Evolutionary conservation across 2,329 filamentous ascomycete genomes (phyloP).

Genomic region (Monilinia fructigena): DNA sequence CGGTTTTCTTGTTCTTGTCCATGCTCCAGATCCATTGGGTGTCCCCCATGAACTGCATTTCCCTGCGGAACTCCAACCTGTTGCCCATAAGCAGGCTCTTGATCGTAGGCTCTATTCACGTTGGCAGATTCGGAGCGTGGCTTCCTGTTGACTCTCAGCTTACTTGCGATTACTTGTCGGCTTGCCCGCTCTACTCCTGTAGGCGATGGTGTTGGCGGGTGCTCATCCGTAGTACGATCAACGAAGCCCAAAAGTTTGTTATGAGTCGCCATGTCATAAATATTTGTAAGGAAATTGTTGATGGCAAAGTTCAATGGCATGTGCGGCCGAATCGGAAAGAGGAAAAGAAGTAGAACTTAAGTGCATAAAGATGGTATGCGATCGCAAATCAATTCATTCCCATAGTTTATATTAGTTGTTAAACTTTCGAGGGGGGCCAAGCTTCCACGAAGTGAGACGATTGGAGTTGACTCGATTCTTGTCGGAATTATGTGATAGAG

Average conservation of each 20-base stretch:
- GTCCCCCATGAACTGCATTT: neutral
- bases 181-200: neutral
- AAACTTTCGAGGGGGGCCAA: neutral
- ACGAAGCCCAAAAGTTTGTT: neutral
- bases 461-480: neutral
- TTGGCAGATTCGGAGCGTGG: constrained; percentile 8
- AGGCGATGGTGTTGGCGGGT: constrained; percentile 9
- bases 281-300: constrained; percentile 2
- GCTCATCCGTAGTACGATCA: neutral
- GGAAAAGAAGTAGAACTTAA: neutral
- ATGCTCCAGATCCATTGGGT: neutral
- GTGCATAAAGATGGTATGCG: neutral
- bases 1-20: neutral
- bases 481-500: neutral
- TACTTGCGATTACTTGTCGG: constrained; percentile 8
- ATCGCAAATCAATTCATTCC: constrained; percentile 2
- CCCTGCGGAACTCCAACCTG: neutral
- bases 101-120: neutral
- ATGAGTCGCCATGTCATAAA: constrained; percentile 13
- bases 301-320: constrained; percentile 11
- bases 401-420: neutral
- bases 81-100: constrained; percentile 8
- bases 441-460: neutral
- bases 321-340: neutral
- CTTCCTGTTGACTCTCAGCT: constrained; percentile 7